Evolutionary conservation across 2,329 filamentous ascomycete species (phyloP), one percentile per base, ranked within the genome.

Genomic region (Apiospora arundinis): DNA sequence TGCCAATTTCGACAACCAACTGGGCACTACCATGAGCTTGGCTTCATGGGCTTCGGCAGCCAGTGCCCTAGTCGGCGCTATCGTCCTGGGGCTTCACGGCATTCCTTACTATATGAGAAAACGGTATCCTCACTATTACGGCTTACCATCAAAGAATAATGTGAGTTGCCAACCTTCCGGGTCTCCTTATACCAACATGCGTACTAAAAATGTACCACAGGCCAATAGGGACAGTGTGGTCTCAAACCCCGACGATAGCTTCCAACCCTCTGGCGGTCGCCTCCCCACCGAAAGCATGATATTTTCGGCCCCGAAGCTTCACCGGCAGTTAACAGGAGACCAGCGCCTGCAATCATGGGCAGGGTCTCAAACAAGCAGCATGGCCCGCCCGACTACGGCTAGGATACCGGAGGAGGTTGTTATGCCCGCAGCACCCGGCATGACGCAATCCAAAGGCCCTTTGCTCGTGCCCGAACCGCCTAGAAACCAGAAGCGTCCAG

Each of bases 281-380:
- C 48, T 69, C 18, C 67, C 67, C 32, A 69, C 67, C 16, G 45
- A 56, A 56, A 69, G 67, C 67, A 56, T 69, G 46, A 42, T 69
- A 25, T 56, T 69, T 18, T 69, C 67, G n/a, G 28, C 46, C 18
- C 67, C 67, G 28, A 52, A 40, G 37, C 67, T 69, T 14, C 67
- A 69, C 37, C 67, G 67, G 21, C 67, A 69, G 44, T 11, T 69
- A 32, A 49, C 67, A 4, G 67, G 37, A 21, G 46, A 69, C 42
- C 56, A 37, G 28, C 52, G 28, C 6, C 56, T 63, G 18, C 28
- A 28, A 40, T 63, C 32, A 63, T 21, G 56, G 18, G 18, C 32
- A 63, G 56, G 56, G 5, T 63, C 56, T 63, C 56, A 40, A 18
- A 63, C n/a, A 40, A 21, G 12, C 32, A 21, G 56, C 56, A 9